Evolutionary conservation across 2,329 filamentous ascomycete genomes (phyloP), one percentile per base, ranked within the genome.

Genomic region (Aspergillus sp.): DNA sequence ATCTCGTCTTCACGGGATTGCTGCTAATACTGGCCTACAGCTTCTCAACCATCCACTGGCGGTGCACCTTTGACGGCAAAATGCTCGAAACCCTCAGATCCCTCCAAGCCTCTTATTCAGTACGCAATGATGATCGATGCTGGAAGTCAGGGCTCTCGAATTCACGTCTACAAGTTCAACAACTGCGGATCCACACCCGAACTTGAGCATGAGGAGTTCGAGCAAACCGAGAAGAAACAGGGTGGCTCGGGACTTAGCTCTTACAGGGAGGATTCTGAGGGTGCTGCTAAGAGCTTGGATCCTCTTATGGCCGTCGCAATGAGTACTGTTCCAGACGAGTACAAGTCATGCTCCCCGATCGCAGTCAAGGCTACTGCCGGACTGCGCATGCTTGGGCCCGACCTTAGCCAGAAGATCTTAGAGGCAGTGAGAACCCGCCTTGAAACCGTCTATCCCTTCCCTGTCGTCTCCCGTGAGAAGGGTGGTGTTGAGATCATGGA

Each of bases 81-180:
- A 78, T 99, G 95, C 83, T 86, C 87, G 59, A 90, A 88, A 72
- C 91, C 95, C 42, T 88, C 84, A 78, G 91, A 91, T 68, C 87
- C 89, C 70, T 89, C 91, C 64, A 98, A 97, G 80, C 93, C 95
- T 50, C 86, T 99, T 65, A 88, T 97, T 61, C 95, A 99, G 74
- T 99, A 98, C 79, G 96, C 95, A 61, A 85, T 98, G 70, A 99
- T 99, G 95, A 91, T 99, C 70, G 95, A 99, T 77, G 95, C 95
- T 48, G 95, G 95, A 68, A 98, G 93, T 81, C 98, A 95, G 54
- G 95, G 95, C 60, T 98, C 95, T 60, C 89, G 95, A 68, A 97
- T 99, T 73, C 96, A 99, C 80, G 92, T 98, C 59, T 99, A 97
- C 83, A 90, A 92, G 73, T 99, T 98, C 85, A 98, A 98, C 83